Base-by-base conservation (phyloP, 169 alveolate genomes). In the Hepatocystis sp. region DNA sequence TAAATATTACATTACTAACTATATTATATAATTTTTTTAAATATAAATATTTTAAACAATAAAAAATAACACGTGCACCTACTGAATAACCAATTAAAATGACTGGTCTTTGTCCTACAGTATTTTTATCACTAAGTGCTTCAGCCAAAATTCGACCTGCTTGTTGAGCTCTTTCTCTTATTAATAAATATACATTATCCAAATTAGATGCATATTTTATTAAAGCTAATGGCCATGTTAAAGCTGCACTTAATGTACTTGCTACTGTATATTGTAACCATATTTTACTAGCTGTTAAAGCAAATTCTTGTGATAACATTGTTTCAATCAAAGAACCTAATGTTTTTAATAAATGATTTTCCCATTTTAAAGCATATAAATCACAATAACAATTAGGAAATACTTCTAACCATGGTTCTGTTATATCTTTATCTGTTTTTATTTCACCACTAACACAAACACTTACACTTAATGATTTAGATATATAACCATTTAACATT, bases 91-190 rank as follows among this genome's bases (percentile, higher is more conserved):
- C 98, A 15, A 96, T 92, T 25, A 96, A 94, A 36, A 95, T 93
- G 53, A 95, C 96, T 0, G 97, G 98, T 19, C 98, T 85, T 66
- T 95, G 93, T 1, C 98, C 98, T 34, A 93, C 95, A 8, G 94
- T 90, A 17, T 67, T 90, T 51, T 53, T 90, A 66, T 94, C 96
- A 46, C 95, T 84, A 13, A 96, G 88, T 7, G 97, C 98, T 28
- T 93, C 95, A 1, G 98, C 98, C 47, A 96, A 92, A 1, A 95
- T 81, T 23, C 90, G 55, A 17, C 98, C 98, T 10, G 96, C 97
- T 67, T 90, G 96, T 84, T 93, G 92, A 11, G 98, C 97, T 60
- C 96, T 88, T 32, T 95, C 95, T 64, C 96, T 85, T 51, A 92
- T 86, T 25, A 94, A 90, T 58, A 93, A 85, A 97, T 97, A 96